A percentile compares a stretch with the other conserved stretches of the same genome.
These are phyloP conservation scores for Mitragyna speciosa DNA, from an alignment of 257 asterid species.

Conservation along the genomic window DNA sequence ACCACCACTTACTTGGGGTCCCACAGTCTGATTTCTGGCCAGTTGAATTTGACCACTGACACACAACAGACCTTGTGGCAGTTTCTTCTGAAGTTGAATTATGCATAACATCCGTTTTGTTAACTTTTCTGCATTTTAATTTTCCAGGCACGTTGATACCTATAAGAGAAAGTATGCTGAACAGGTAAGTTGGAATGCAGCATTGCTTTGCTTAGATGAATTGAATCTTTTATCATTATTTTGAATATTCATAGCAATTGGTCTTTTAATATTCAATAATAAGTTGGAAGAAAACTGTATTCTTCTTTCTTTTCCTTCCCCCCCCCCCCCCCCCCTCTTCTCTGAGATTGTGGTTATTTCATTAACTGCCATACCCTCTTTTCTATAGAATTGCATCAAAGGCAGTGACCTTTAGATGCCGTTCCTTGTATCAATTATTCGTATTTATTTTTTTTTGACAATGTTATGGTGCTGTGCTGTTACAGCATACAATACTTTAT, in stretches of 20 bases:
- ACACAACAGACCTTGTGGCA: background rate
- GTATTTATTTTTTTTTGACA: background rate
- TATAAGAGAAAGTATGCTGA: slow-evolving; percentile 86
- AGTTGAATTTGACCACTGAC: background rate
- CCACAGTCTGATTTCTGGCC: background rate
- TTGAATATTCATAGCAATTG: no score
- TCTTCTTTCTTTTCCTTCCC: background rate
- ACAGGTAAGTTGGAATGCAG: slow-evolving; percentile 53
- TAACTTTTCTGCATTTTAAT: slow-evolving; percentile 22
- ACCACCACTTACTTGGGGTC: slow-evolving; percentile 24
- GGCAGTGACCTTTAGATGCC: background rate
- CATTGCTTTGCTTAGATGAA: background rate
- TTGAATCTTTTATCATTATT: background rate
- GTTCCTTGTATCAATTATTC: background rate
- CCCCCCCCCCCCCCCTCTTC: no score
- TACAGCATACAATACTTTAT: background rate
- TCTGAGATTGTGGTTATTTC: background rate
- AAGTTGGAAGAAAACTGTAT: background rate
- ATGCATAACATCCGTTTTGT: background rate
- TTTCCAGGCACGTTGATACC: slow-evolving; percentile 71
- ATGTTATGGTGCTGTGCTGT: background rate
- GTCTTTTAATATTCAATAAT: background rate
- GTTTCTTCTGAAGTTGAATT: background rate
- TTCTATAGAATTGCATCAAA: background rate
- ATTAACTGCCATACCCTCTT: background rate